Conservation (phyloP, 2,329 filamentous ascomycete genomes). For the Venturia asperata region DNA sequence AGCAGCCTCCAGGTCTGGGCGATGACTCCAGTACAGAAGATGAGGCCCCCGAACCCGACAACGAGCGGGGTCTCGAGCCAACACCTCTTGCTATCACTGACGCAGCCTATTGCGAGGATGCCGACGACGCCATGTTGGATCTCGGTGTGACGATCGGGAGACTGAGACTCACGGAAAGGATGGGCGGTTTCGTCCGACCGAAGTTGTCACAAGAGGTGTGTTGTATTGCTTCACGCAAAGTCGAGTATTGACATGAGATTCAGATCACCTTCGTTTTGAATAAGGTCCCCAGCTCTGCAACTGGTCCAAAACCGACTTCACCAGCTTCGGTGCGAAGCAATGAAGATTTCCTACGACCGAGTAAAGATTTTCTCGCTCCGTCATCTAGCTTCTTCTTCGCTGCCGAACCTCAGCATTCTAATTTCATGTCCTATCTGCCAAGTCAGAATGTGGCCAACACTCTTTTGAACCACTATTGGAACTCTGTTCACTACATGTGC, state of each 20-base stretch:
- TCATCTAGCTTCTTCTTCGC: slow-evolving; percentile 61
- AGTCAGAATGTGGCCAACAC: slow-evolving; percentile 51
- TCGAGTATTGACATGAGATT: neutral
- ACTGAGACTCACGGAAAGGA: slow-evolving; percentile 64
- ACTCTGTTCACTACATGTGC: slow-evolving; percentile 60
- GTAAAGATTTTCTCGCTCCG: slow-evolving; percentile 60
- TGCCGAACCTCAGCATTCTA: slow-evolving; percentile 41
- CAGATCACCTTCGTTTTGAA: slow-evolving; percentile 17
- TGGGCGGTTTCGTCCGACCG: slow-evolving; percentile 65
- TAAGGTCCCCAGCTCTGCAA: neutral
- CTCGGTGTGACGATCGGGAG: slow-evolving; percentile 64
- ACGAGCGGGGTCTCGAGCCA: slow-evolving; percentile 54
- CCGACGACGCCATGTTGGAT: slow-evolving; percentile 62
- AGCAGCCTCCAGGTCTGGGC: slow-evolving; percentile 15
- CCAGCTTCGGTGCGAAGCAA: neutral
- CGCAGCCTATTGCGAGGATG: slow-evolving; percentile 59
- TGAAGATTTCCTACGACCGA: slow-evolving; percentile 36
- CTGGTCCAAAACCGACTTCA: neutral
- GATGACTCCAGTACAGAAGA: slow-evolving; percentile 50
- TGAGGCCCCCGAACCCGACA: slow-evolving; percentile 43
- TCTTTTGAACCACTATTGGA: slow-evolving; percentile 60
- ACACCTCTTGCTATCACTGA: slow-evolving; percentile 58
- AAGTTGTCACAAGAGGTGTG: slow-evolving; percentile 62
- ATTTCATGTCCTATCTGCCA: slow-evolving; percentile 56
- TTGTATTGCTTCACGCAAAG: neutral